Evolutionary conservation across 148 eudicot species (phyloP), one percentile per base, ranked within the genome.

Genomic region (Rhododendron kiyosumense): DNA sequence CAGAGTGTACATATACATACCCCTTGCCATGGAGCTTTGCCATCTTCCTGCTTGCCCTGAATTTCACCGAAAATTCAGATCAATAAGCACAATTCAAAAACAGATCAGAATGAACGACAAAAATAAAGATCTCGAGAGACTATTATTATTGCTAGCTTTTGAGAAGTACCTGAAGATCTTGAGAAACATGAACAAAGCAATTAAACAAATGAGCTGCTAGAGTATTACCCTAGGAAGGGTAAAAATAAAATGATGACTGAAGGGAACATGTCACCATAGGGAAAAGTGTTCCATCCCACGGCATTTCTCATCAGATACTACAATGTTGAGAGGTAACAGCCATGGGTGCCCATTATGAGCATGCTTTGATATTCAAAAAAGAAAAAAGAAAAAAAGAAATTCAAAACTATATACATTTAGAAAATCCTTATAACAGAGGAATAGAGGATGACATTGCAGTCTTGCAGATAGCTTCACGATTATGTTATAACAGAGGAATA

Each of bases 11-110:
- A 49, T 69, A 38, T 81, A 75, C 93, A 79, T 91, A 95, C 98
- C 96, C 98, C 99, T 90, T 94, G 86, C 99, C 99, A 96, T 45
- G 98, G 96, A 84, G 99, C 92, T 90, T 95, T 93, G 17, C 99
- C 99, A 61, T 91, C 86, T 76, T 93, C 97, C 63, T 94, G 74
- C 63, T 93, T 38, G 51, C 99, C 99, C 99, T 96, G 94, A 59
- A 85, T 69, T 63, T 54, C 81, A 51, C 51, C 51, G 77, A 85
- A 57, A 81, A 26, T 61, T 52, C 65, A 88, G 52, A 79, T 41
- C 57, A 65, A 83, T 63, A 45, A 78, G 32, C 9, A 36, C 32
- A 75, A 82, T 54, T 63, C 17, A 18, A 63, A 83, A 83, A 36
- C 52, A 75, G 65, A 81, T 83, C 54, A 49, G 12, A 63, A 24